phyloP scores from a whole-genome alignment of 805 yeast species.

The Saccharomycopsis sp. region DNA sequence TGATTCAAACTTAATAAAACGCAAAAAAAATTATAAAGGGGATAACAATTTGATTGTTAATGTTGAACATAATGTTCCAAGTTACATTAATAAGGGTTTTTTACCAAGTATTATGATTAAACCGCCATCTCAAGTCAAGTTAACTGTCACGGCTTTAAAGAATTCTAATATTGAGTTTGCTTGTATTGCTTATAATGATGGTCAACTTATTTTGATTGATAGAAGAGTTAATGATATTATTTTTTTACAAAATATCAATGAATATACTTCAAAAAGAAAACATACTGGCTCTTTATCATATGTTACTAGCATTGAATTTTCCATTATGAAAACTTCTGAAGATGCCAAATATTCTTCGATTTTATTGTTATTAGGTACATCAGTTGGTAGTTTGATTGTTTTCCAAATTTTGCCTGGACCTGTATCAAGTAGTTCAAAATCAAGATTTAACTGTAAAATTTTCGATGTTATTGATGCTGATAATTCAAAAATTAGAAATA shows the following conservation, averaged over 20 bases:
- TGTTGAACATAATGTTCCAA: slow-evolving; percentile 28
- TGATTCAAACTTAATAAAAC: slow-evolving; percentile 5
- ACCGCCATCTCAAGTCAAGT: slow-evolving; percentile 24
- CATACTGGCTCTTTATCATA: slow-evolving; percentile 20
- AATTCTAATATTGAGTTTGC: slow-evolving; percentile 69
- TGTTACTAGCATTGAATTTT: slow-evolving; percentile 60
- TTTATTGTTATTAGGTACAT: slow-evolving; percentile 65
- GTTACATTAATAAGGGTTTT: slow-evolving; percentile 45
- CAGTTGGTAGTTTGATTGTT: slow-evolving; percentile 55
- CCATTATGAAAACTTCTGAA: slow-evolving; percentile 56
- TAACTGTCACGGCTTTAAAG: slow-evolving; percentile 47
- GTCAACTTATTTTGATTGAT: slow-evolving; percentile 68
- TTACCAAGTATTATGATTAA: slow-evolving; percentile 42
- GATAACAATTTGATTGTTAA: slow-evolving; percentile 12
- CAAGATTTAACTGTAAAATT: slow-evolving; percentile 43
- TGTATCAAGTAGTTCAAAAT: slow-evolving; percentile 30
- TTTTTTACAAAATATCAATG: slow-evolving; percentile 28
- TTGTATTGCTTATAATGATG: slow-evolving; percentile 65
- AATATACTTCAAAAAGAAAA: slow-evolving; percentile 21
- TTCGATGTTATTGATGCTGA: slow-evolving; percentile 39
- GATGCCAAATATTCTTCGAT: slow-evolving; percentile 61
- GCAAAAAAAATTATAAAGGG: not conserved
- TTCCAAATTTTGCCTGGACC: slow-evolving; percentile 56
- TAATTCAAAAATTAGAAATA: slow-evolving; percentile 39
- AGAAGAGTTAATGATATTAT: slow-evolving; percentile 63